Percentiles rank a stretch among this genome's conserved stretches.
These are phyloP conservation scores for Picea engelmannii DNA, from an alignment of 83 land plant species.

Conservation along the genomic window DNA sequence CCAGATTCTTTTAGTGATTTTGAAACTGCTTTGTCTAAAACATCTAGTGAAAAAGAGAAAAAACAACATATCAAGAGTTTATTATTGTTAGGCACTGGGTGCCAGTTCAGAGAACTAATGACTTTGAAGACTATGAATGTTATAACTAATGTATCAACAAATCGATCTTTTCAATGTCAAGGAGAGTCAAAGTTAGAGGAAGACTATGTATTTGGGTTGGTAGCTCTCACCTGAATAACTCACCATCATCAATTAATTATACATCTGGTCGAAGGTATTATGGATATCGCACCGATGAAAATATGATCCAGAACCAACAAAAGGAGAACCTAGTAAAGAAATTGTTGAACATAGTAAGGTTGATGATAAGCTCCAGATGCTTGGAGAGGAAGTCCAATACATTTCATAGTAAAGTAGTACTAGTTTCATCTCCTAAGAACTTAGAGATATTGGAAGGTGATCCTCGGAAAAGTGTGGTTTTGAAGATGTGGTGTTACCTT, in stretches of 20 bases:
- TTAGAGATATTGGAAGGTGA: too few relatives aligned
- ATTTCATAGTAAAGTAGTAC: too few relatives aligned
- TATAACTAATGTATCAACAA: slow-evolving; percentile 79
- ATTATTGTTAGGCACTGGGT: slow-evolving; percentile 64
- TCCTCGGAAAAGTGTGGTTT: too few relatives aligned
- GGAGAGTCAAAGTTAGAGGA: neutral
- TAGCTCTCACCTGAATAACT: neutral
- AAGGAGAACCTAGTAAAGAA: too few relatives aligned
- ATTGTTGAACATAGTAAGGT: too few relatives aligned
- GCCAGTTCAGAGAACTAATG: slow-evolving; percentile 83
- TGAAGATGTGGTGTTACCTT: too few relatives aligned
- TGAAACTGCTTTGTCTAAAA: slow-evolving; percentile 83
- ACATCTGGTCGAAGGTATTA: neutral
- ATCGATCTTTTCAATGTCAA: neutral
- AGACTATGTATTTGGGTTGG: neutral
- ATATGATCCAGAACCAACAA: too few relatives aligned
- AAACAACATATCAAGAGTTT: slow-evolving; percentile 67
- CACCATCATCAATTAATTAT: neutral
- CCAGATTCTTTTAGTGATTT: slow-evolving; percentile 62
- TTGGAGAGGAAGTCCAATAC: too few relatives aligned
- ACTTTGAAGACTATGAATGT: slow-evolving; percentile 67
- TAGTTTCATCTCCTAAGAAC: too few relatives aligned
- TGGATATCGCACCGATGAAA: neutral
- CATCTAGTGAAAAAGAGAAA: slow-evolving; percentile 90
- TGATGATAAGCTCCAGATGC: too few relatives aligned